Evolutionary conservation across 192 early-diverging fungal species (phyloP).

Genomic region (Globomyces pollinis-pini): DNA sequence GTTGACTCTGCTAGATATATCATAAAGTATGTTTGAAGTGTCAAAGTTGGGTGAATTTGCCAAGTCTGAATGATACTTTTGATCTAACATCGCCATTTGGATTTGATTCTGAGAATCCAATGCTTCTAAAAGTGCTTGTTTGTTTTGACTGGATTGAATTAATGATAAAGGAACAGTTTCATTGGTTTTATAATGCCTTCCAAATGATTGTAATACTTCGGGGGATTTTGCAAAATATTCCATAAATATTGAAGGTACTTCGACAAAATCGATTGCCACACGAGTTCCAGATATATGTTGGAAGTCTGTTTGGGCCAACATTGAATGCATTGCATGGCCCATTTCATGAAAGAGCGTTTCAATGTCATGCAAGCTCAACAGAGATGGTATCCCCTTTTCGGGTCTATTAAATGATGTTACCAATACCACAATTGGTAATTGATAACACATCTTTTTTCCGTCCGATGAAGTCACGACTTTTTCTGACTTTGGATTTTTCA

Average conservation of each 20-base stretch:
- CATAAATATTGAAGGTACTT: slow-evolving; percentile 93
- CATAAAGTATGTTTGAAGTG: slow-evolving; percentile 45
- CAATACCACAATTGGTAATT: slow-evolving; percentile 47
- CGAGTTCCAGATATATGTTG: slow-evolving; percentile 96
- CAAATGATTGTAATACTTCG: slow-evolving; percentile 64
- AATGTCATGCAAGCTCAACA: slow-evolving; percentile 73
- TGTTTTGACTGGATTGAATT: slow-evolving; percentile 9
- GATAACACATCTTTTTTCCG: slow-evolving; percentile 10
- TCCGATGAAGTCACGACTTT: neutral
- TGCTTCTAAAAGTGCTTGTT: slow-evolving; percentile 47
- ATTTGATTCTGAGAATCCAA: slow-evolving; percentile 84
- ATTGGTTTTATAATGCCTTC: slow-evolving; percentile 64
- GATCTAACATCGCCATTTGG: slow-evolving; percentile 86
- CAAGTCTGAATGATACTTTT: slow-evolving; percentile 68
- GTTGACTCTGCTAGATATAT: slow-evolving; percentile 54
- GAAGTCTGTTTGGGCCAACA: slow-evolving; percentile 89
- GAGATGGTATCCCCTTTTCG: slow-evolving; percentile 32
- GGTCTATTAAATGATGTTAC: slow-evolving; percentile 35
- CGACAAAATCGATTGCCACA: slow-evolving; percentile 92
- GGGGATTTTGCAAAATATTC: slow-evolving; percentile 80
- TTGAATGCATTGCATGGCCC: slow-evolving; percentile 98
- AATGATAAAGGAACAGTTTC: slow-evolving; percentile 43
- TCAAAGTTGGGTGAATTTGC: slow-evolving; percentile 39
- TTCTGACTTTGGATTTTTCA: slow-evolving; percentile 6
- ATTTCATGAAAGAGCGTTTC: slow-evolving; percentile 99